phyloP scores from a whole-genome alignment of 2,329 filamentous ascomycete genomes.

The Clonostachys sp. region DNA sequence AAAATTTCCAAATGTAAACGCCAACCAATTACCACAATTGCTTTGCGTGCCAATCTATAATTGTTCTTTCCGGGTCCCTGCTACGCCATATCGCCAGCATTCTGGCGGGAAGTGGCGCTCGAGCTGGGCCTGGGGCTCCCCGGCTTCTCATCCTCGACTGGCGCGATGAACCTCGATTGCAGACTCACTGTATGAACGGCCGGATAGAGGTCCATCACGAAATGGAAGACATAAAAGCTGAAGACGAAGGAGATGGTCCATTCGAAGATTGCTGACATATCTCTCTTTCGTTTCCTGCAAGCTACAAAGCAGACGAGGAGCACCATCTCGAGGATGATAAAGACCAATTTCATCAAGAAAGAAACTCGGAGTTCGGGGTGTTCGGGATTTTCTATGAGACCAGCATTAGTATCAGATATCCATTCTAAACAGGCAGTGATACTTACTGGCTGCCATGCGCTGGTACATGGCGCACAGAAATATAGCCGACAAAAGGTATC shows the following conservation, averaged over 20 bases:
- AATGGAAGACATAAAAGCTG: slow-evolving; percentile 82
- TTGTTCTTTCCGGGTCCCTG: too few relatives aligned
- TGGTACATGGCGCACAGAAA: slow-evolving; percentile 91
- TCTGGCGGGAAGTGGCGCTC: too few relatives aligned
- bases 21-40: too few relatives aligned
- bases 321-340: slow-evolving; percentile 76
- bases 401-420: background rate
- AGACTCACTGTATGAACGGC: slow-evolving; percentile 28
- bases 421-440: background rate
- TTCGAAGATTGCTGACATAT: slow-evolving; percentile 67
- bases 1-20: too few relatives aligned
- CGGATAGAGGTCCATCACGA: slow-evolving; percentile 82
- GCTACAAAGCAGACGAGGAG: slow-evolving; percentile 72
- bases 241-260: slow-evolving; percentile 78
- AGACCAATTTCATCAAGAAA: slow-evolving; percentile 83
- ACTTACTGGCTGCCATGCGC: slow-evolving; percentile 67
- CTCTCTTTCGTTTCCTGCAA: too few relatives aligned
- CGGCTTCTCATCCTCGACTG: too few relatives aligned
- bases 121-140: too few relatives aligned
- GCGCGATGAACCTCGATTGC: too few relatives aligned
- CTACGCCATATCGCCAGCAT: too few relatives aligned
- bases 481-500: slow-evolving; percentile 80
- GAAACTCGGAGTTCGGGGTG: slow-evolving; percentile 69
- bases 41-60: too few relatives aligned
- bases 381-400: slow-evolving; percentile 59